Evolutionary conservation across 352 stramenopile genomes (phyloP).

Genomic region (Phytophthora chlamydospora): DNA sequence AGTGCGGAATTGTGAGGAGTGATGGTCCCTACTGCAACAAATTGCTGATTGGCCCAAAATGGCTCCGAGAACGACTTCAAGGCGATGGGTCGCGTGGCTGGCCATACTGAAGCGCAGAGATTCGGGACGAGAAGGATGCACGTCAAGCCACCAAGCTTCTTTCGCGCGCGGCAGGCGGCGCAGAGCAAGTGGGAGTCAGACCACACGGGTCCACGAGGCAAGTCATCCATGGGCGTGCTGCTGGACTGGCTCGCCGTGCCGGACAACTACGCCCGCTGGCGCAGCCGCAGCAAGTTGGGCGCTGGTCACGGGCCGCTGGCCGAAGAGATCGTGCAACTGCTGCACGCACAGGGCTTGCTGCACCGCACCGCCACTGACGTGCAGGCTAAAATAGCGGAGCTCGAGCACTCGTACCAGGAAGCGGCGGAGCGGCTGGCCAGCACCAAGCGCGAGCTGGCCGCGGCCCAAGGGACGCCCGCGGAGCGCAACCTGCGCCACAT

Average conservation of each 20-base stretch:
- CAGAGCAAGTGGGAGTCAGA: constrained; percentile 36
- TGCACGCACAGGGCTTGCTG: constrained; percentile 30
- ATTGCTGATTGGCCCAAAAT: constrained; percentile 25
- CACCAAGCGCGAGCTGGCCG: constrained; percentile 27
- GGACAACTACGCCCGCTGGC: constrained; percentile 56
- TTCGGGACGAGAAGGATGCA: constrained; percentile 17
- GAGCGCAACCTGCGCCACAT: constrained; percentile 32
- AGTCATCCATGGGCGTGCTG: constrained; percentile 58
- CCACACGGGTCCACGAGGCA: constrained; percentile 29
- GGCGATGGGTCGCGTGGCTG: background rate
- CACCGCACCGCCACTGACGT: constrained; percentile 36
- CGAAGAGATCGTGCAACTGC: constrained; percentile 36
- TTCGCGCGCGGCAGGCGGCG: constrained; percentile 27
- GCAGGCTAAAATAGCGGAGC: constrained; percentile 34
- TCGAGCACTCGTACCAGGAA: constrained; percentile 42
- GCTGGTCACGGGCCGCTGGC: constrained; percentile 14
- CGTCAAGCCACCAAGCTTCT: constrained; percentile 36
- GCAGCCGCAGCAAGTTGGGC: constrained; percentile 11
- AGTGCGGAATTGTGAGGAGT: constrained; percentile 12
- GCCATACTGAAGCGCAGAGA: constrained; percentile 14
- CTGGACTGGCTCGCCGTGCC: constrained; percentile 47
- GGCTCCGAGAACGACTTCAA: background rate
- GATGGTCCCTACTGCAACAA: constrained; percentile 25
- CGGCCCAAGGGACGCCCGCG: constrained; percentile 26
- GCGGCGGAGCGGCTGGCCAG: constrained; percentile 31